Evolutionary conservation across 306 rosid species (phyloP).

Genomic region (Cicer chorassanicum): DNA sequence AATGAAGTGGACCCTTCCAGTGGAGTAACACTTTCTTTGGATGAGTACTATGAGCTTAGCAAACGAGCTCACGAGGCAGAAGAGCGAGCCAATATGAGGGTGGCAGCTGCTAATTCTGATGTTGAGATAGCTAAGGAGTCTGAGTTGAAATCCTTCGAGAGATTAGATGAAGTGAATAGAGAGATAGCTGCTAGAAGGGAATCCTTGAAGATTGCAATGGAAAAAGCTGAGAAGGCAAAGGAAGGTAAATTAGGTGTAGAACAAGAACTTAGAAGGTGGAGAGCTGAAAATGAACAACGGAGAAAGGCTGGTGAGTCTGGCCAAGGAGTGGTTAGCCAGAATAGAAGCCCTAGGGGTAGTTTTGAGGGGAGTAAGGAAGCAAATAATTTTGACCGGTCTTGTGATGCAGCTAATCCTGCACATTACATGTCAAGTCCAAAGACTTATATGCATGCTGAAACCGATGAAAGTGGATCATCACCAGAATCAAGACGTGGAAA

Average conservation of each 20-base stretch:
- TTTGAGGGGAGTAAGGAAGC: conserved; percentile 67
- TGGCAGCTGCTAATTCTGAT: conserved; percentile 74
- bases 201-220: conserved; percentile 78
- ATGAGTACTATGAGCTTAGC: conserved; percentile 95
- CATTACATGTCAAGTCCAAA: conserved; percentile 61
- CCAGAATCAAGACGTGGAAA: conserved; percentile 65
- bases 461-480: conserved; percentile 54
- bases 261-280: conserved; percentile 94
- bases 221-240: conserved; percentile 93
- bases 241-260: conserved; percentile 96
- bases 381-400: conserved; percentile 42
- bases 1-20: conserved; percentile 60
- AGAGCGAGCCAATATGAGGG: conserved; percentile 80
- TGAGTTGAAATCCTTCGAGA: conserved; percentile 77
- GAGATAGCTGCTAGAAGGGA: conserved; percentile 82
- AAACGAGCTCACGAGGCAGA: conserved; percentile 94
- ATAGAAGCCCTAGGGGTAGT: conserved; percentile 73
- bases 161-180: conserved; percentile 75
- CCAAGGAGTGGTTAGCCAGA: conserved; percentile 56
- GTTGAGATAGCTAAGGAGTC: conserved; percentile 81
- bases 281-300: conserved; percentile 86
- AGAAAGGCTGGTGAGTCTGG: conserved; percentile 72
- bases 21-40: conserved; percentile 82
- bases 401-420: conserved; percentile 41
- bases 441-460: conserved; percentile 38